Conservation (phyloP, 2,329 filamentous ascomycete species). For the Fusarium austroafricanum region DNA sequence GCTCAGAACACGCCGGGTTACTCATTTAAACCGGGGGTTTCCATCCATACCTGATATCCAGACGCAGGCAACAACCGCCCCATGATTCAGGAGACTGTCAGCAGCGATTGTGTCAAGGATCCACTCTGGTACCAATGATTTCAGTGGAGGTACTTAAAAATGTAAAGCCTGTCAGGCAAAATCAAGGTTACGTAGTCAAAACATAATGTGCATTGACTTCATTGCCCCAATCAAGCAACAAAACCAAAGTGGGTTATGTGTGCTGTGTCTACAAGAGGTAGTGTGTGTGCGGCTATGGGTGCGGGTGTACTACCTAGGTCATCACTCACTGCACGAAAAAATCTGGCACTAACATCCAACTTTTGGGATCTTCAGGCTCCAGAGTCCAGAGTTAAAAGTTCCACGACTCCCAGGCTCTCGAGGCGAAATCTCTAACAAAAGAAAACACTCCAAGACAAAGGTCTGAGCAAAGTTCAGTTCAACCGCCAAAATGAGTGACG, state of each 20-base stretch:
- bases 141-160: constrained; percentile 9
- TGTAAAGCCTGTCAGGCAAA: constrained; percentile 7
- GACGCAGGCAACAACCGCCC: too few species aligned
- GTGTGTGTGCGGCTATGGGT: constrained; percentile 11
- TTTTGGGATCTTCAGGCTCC: constrained; percentile 44
- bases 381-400: constrained; percentile 36
- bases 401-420: constrained; percentile 42
- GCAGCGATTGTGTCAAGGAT: background rate
- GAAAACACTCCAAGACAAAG: constrained; percentile 38
- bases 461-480: constrained; percentile 36
- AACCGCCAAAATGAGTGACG: constrained; percentile 81
- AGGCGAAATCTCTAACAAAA: constrained; percentile 26
- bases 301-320: constrained; percentile 31
- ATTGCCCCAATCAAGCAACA: constrained; percentile 3
- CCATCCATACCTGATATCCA: background rate
- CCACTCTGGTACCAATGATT: constrained; percentile 30
- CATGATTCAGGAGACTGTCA: too few species aligned
- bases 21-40: background rate
- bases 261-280: background rate
- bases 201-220: constrained; percentile 11
- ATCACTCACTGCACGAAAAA: constrained; percentile 48
- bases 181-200: constrained; percentile 28
- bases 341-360: constrained; percentile 50
- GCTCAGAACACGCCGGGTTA: background rate
- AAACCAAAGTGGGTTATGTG: constrained; percentile 30